Evolutionary conservation across 805 yeast species (phyloP).

Genomic region (Cephaloascus albidus): DNA sequence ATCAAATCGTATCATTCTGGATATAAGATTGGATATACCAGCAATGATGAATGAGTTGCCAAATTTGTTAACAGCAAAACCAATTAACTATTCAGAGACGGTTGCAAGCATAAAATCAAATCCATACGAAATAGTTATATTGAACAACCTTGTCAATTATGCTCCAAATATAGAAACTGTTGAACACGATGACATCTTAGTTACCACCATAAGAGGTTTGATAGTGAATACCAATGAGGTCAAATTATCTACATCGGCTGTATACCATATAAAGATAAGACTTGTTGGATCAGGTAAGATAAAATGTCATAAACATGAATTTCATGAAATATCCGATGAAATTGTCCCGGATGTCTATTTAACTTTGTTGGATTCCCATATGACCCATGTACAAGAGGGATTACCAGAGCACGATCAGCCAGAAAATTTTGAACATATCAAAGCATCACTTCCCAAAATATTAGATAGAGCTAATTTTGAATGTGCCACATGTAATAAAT

Average conservation of each 20-base stretch:
- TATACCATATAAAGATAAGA: background rate
- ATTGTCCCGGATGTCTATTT: background rate
- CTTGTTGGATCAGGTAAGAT: background rate
- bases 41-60: conserved; percentile 2
- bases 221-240: conserved; percentile 10
- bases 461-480: conserved; percentile 39
- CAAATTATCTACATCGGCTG: conserved; percentile 1
- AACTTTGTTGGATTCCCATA: background rate
- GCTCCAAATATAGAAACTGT: conserved; percentile 18
- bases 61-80: conserved; percentile 17
- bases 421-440: background rate
- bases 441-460: conserved; percentile 19
- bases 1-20: conserved; percentile 29
- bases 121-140: conserved; percentile 10
- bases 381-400: no score
- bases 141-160: conserved; percentile 20
- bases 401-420: background rate
- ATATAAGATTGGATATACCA: conserved; percentile 10
- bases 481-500: conserved; percentile 31
- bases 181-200: conserved; percentile 8
- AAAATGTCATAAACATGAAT: background rate
- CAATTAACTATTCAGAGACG: conserved; percentile 21
- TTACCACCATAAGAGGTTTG: conserved; percentile 22
- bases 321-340: background rate
- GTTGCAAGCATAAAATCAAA: conserved; percentile 3